phyloP scores from a whole-genome alignment of 495 filamentous ascomycete genomes.

The Acidomyces sp. region DNA sequence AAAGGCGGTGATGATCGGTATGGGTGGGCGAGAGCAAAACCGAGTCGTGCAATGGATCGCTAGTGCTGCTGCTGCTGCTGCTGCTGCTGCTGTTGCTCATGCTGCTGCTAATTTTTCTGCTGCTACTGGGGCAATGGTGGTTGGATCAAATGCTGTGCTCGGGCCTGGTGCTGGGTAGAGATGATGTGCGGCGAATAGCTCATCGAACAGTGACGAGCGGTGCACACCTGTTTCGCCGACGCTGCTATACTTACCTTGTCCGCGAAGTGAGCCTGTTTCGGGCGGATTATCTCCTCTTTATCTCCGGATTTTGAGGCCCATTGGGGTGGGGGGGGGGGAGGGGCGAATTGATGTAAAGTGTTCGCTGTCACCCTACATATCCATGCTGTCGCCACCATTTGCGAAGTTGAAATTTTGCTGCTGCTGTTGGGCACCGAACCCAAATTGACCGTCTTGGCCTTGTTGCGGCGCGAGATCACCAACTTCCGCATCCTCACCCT shows the following conservation, averaged over 20 bases:
- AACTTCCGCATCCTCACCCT: conserved; percentile 71
- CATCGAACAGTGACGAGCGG: no score
- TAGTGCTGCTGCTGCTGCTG: conserved; percentile 1
- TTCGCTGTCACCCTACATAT: conserved; percentile 95
- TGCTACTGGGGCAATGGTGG: conserved; percentile 6
- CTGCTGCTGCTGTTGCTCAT: no score
- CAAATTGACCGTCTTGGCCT: conserved; percentile 58
- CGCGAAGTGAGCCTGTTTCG: conserved; percentile 1
- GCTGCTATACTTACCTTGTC: conserved; percentile 12
- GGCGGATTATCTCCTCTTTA: neutral
- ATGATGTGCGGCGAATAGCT: conserved; percentile 5
- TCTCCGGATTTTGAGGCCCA: no score
- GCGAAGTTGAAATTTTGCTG: conserved; percentile 83
- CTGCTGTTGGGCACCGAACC: conserved; percentile 68
- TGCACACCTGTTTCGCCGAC: no score
- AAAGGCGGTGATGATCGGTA: conserved; percentile 7
- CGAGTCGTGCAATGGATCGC: conserved; percentile 13
- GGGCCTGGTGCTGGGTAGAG: conserved; percentile 9
- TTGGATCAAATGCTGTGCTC: conserved; percentile 15
- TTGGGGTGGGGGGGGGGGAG: neutral
- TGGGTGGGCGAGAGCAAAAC: neutral
- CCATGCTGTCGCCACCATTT: conserved; percentile 89
- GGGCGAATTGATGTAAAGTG: no score
- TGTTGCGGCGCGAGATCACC: conserved; percentile 51
- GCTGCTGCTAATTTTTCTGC: no score